phyloP scores from a whole-genome alignment of 805 yeast species.

The Wickerhamomyces bisporus region DNA sequence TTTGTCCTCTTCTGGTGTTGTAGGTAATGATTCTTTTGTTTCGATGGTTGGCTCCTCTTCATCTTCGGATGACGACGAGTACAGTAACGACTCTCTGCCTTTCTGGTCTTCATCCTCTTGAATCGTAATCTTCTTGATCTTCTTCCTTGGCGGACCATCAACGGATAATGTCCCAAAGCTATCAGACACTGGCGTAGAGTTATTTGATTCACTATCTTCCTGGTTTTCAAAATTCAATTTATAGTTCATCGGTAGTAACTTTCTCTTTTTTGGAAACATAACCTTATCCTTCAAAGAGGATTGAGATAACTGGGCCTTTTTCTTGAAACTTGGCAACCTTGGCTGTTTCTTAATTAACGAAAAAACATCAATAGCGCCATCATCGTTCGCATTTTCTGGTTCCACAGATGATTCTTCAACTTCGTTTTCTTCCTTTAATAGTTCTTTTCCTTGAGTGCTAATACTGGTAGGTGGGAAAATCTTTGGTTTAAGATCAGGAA shows the following conservation, averaged over 20 bases:
- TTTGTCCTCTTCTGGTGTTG: constrained; percentile 27
- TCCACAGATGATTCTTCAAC: constrained; percentile 5
- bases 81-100: constrained; percentile 10
- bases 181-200: constrained; percentile 9
- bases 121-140: neutral
- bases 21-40: constrained; percentile 21
- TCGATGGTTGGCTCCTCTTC: constrained; percentile 19
- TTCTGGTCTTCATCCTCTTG: neutral
- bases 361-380: constrained; percentile 17
- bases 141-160: neutral
- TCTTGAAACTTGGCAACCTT: constrained; percentile 17
- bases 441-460: constrained; percentile 9
- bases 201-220: constrained; percentile 7
- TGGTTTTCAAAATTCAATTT: constrained; percentile 17
- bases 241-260: constrained; percentile 14
- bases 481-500: constrained; percentile 42
- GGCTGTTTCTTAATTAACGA: constrained; percentile 10
- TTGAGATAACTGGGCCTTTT: constrained; percentile 21
- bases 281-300: neutral
- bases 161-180: constrained; percentile 2
- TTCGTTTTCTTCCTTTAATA: constrained; percentile 18
- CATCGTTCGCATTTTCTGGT: constrained; percentile 17
- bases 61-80: constrained; percentile 26
- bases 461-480: constrained; percentile 7
- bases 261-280: constrained; percentile 16